Evolutionary conservation across 2,329 filamentous ascomycete genomes (phyloP), one percentile per base, ranked within the genome.

Genomic region (Xylariomycetidae sp.): DNA sequence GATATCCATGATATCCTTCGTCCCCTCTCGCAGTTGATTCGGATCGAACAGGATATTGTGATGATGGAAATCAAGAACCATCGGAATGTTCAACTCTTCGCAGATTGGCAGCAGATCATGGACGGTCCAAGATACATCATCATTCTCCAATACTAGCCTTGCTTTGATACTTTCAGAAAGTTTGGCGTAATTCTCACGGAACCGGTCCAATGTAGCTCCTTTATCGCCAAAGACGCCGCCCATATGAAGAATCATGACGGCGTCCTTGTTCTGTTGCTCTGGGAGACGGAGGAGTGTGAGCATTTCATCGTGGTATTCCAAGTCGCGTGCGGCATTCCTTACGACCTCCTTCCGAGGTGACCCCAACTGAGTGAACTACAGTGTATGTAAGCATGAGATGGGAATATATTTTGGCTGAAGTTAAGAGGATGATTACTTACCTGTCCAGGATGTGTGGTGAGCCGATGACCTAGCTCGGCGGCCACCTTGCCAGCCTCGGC

Each of bases 201-300:
- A 95, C 2, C 89, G 76, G 36, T 82, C 72, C 5, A 95, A 63
- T 0, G 88, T 89, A 0, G 83, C 85, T 8, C 60, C 67, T 57
- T 94, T 97, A 57, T 94, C 87, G 5, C 89, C 89, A 52, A 90
- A 96, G 0, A 84, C 77, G 7, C 90, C 90, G 12, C 90, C 90
- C 76, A 97, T 86, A 54, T 97, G 90, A 7, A 97, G 53, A 36
- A 97, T 88, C 85, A 96, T 94, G 35, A 97, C 81, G 2, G 90
- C 90, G 55, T 96, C 88, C 18, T 80, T 79, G 48, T 97, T 69
- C 45, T 80, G 72, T 56, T 95, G 88, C 13, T 80, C 73, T 0
- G 88, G 86, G 0, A 97, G 67, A 33, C 78, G 80, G 6, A 96
- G 69, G 1, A 94, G 70, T 4, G 75, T 73, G 1, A 96, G 72